Evolutionary conservation across 306 rosid genomes (phyloP).

Genomic region (Cyclanthera cordifolia): DNA sequence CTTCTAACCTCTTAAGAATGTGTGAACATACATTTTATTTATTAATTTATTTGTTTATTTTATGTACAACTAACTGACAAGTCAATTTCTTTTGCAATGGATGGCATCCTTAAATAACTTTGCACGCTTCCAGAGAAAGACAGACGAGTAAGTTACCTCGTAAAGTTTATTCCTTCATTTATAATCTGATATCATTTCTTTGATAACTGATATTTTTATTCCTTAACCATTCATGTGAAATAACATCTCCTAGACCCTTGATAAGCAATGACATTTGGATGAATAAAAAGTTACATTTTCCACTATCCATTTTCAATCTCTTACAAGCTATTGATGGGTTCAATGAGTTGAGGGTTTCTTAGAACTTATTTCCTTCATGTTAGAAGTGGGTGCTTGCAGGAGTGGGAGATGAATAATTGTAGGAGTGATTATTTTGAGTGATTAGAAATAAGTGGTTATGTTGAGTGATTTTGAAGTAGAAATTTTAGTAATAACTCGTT

Average conservation of each 20-base stretch:
- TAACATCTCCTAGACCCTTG: background rate
- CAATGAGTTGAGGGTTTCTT: background rate
- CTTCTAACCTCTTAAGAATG: background rate
- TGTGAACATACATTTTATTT: background rate
- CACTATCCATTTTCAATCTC: too few relatives aligned
- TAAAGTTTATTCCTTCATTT: background rate
- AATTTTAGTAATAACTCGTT: too few relatives aligned
- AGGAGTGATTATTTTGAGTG: too few relatives aligned
- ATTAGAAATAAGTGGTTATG: too few relatives aligned
- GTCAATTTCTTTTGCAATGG: conserved; percentile 24
- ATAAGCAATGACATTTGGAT: too few relatives aligned
- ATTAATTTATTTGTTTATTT: background rate
- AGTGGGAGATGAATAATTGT: too few relatives aligned
- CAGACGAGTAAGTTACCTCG: conserved; percentile 71
- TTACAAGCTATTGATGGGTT: background rate
- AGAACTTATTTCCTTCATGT: too few relatives aligned
- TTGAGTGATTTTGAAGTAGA: too few relatives aligned
- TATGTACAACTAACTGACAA: conserved; percentile 27
- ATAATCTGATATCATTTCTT: background rate
- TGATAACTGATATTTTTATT: background rate
- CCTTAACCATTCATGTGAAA: background rate
- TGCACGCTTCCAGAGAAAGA: conserved; percentile 61
- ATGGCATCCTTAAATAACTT: conserved; percentile 20
- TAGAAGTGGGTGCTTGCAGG: background rate
- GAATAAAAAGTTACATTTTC: too few relatives aligned